Evolutionary conservation across 2,329 filamentous ascomycete genomes (phyloP), one percentile per base, ranked within the genome.

Genomic region (Venturia nashicola): DNA sequence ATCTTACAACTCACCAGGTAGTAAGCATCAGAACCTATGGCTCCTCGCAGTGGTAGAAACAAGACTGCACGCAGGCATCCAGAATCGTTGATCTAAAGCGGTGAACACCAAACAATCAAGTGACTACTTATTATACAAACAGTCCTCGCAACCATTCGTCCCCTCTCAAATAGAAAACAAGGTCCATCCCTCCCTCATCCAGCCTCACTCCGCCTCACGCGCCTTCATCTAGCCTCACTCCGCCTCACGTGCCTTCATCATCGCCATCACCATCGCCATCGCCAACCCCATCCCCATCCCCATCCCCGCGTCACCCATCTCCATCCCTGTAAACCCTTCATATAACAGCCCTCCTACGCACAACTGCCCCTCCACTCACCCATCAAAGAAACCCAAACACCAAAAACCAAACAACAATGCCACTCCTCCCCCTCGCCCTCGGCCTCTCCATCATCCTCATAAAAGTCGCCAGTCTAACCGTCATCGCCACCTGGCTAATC

Each of bases 401-500:
- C 48, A 32, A 46, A 20, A 46, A 23, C 3, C 36, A 2, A 40
- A 27, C 5, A 23, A 62, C 7, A 23, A 67, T 67, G 66, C 60
- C 62, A 11, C 44, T 67, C 39, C 42, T 66, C 40, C 61, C 63
- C 34, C 43, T 66, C 46, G 61, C 63, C 54, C 63, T 61, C 27
- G 61, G 48, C 18, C 40, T 66, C 48, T 51, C 63, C 61, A 65
- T 67, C 46, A 34, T 66, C 34, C 39, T 67, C 43, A 55, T 67
- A 63, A 67, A 67, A 59, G 46, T 61, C 23, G 59, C 66, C 12
- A 62, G 62, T 7, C 54, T 67, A 23, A 59, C 57, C 51, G 54
- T 60, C 42, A 46, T 67, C 44, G 39, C 63, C 32, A 27, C 65
- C 34, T 65, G 62, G 46, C 57, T 67, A 11, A 42, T 65, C 51